Evolutionary conservation across 2,329 filamentous ascomycete species (phyloP).

Genomic region (Calycina marina): DNA sequence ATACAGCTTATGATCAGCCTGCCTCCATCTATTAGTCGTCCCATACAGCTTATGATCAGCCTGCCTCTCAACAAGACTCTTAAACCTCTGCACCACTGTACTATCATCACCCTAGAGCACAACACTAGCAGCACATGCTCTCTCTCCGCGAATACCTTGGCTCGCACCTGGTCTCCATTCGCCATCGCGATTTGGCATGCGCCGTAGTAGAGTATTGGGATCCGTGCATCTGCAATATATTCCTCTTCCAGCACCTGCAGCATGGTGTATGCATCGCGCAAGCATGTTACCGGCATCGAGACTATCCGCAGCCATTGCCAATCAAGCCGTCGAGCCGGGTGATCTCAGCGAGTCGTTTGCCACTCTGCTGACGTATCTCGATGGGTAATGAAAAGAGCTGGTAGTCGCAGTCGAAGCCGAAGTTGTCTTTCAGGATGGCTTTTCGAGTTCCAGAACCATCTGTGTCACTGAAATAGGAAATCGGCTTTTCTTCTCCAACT

Average conservation of each 20-base stretch:
- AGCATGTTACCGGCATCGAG: conserved; percentile 1
- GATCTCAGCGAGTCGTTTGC: conserved; percentile 11
- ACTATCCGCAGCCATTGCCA: conserved; percentile 4
- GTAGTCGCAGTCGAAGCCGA: conserved; percentile 24
- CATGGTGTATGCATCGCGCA: conserved; percentile 10
- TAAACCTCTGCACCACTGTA: too few relatives aligned
- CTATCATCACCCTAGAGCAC: too few relatives aligned
- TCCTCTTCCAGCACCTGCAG: conserved; percentile 15
- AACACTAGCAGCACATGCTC: too few relatives aligned
- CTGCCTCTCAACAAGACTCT: not conserved
- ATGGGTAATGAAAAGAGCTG: conserved; percentile 22
- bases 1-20: too few relatives aligned
- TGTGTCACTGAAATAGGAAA: conserved; percentile 20
- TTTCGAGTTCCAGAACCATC: conserved; percentile 9
- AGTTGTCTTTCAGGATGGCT: conserved; percentile 15
- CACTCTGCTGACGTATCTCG: conserved; percentile 18
- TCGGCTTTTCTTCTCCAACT: conserved; percentile 23
- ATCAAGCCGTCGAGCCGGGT: conserved; percentile 17
- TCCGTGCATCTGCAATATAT: conserved; percentile 9
- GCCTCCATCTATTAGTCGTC: too few relatives aligned
- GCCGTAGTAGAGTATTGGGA: conserved; percentile 16
- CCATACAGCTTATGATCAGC: too few relatives aligned
- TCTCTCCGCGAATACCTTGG: conserved; percentile 15
- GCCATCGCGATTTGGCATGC: conserved; percentile 18
- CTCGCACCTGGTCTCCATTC: conserved; percentile 21